Conservation (phyloP, 2,329 filamentous ascomycete genomes). For the Tolypocladium guangdongense region DNA sequence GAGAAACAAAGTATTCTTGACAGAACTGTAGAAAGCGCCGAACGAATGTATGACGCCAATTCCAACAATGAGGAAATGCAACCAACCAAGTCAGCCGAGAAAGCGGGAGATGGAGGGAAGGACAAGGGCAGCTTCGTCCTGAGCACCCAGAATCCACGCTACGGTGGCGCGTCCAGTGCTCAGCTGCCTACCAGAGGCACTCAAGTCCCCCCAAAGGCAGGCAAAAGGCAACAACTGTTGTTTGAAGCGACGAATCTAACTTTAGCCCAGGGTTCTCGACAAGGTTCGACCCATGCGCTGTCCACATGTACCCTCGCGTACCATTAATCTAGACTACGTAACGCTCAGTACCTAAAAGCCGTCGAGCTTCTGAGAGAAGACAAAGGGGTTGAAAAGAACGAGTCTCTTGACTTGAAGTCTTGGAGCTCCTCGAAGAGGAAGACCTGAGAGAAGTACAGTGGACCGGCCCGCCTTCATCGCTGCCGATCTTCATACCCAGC, state of each 20-base stretch:
- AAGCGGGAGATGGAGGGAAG: neutral
- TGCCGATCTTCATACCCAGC: conserved; percentile 10
- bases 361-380: conserved; percentile 44
- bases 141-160: conserved; percentile 65
- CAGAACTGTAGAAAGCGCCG: neutral
- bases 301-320: conserved; percentile 50
- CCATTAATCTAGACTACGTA: conserved; percentile 65
- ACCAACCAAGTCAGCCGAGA: too few relatives aligned
- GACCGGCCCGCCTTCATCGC: conserved; percentile 28
- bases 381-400: conserved; percentile 50
- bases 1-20: conserved; percentile 8
- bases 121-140: conserved; percentile 55
- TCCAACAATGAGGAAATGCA: too few relatives aligned
- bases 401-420: conserved; percentile 48
- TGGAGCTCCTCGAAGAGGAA: conserved; percentile 32
- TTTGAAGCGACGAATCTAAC: conserved; percentile 10
- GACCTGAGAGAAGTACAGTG: conserved; percentile 13
- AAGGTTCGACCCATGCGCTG: conserved; percentile 66
- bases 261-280: conserved; percentile 45
- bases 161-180: conserved; percentile 51
- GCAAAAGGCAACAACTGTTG: neutral
- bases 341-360: conserved; percentile 63
- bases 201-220: conserved; percentile 53
- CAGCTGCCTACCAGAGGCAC: conserved; percentile 50
- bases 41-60: neutral